These are phyloP conservation scores for Cicer yamashitae DNA, from an alignment of 306 rosid genomes.

Conservation along the genomic window DNA sequence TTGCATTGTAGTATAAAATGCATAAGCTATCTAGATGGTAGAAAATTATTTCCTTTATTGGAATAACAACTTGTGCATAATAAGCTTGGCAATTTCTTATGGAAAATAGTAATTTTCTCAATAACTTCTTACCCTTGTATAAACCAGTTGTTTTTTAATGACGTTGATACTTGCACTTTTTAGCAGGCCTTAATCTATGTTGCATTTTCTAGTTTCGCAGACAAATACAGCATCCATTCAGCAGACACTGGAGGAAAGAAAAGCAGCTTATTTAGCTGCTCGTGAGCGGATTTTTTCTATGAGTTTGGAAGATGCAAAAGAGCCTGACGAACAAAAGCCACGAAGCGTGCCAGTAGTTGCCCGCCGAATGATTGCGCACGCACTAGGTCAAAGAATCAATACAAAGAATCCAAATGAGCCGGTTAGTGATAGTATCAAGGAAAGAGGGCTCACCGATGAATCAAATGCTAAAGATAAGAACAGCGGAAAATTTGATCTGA, in stretches of 20 bases:
- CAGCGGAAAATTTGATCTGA: slow-evolving; percentile 39
- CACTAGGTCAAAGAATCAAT: slow-evolving; percentile 82
- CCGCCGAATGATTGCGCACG: slow-evolving; percentile 97
- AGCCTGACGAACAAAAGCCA: slow-evolving; percentile 68
- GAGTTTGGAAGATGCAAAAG: slow-evolving; percentile 60
- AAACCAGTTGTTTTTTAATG: neutral
- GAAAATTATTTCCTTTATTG: slow-evolving; percentile 28
- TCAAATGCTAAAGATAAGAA: slow-evolving; percentile 49
- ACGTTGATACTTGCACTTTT: slow-evolving; percentile 11
- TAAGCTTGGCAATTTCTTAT: neutral
- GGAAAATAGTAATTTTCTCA: slow-evolving; percentile 8
- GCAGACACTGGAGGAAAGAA: slow-evolving; percentile 80
- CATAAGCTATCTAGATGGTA: neutral
- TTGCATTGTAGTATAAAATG: slow-evolving; percentile 1
- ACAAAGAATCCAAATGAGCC: slow-evolving; percentile 51
- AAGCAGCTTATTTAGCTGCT: slow-evolving; percentile 84
- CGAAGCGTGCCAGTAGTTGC: slow-evolving; percentile 85
- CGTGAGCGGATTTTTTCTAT: slow-evolving; percentile 86
- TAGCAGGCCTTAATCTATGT: slow-evolving; percentile 31
- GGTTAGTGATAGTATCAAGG: slow-evolving; percentile 43
- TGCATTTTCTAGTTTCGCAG: slow-evolving; percentile 52
- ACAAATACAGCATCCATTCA: slow-evolving; percentile 52
- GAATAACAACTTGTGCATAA: neutral
- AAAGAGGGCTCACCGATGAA: slow-evolving; percentile 46
- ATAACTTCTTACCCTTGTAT: slow-evolving; percentile 26